A percentile compares a stretch with the other conserved stretches of the same genome.
Evolutionary conservation across 2,329 filamentous ascomycete species (phyloP).

Genomic region (Ascochyta pisi): DNA sequence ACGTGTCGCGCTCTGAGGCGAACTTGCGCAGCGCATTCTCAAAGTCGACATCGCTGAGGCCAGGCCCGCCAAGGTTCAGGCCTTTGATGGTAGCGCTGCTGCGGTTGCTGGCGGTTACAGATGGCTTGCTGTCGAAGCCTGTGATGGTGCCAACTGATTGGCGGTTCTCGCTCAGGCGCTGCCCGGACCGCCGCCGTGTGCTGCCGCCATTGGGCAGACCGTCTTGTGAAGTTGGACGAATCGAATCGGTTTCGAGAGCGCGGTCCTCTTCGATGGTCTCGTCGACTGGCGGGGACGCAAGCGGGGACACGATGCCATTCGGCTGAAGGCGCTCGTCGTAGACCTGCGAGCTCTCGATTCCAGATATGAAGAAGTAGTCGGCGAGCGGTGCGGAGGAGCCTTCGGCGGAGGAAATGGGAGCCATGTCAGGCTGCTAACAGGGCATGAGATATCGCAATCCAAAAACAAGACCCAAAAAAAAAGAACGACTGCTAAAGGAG

Average conservation of each 20-base stretch:
- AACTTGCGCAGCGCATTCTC: conserved; percentile 94
- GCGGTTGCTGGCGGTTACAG: conserved; percentile 63
- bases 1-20: conserved; percentile 90
- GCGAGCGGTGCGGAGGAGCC: conserved; percentile 63
- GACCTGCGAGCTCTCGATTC: conserved; percentile 60
- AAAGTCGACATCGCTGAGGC: conserved; percentile 81
- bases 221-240: conserved; percentile 54
- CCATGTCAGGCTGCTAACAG: conserved; percentile 39
- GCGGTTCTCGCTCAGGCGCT: conserved; percentile 55
- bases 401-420: conserved; percentile 51
- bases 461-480: neutral
- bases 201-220: conserved; percentile 50
- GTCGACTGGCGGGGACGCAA: conserved; percentile 50
- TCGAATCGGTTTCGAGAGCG: conserved; percentile 60
- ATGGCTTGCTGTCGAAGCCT: conserved; percentile 52
- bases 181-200: conserved; percentile 43
- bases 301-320: conserved; percentile 38
- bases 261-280: conserved; percentile 68
- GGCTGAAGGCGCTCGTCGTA: conserved; percentile 54
- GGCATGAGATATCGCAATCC: conserved; percentile 34
- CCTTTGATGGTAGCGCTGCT: conserved; percentile 69
- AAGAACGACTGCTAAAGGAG: conserved; percentile 34
- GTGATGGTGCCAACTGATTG: conserved; percentile 61
- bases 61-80: conserved; percentile 49
- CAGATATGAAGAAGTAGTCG: conserved; percentile 71